Evolutionary conservation across 805 yeast species (phyloP), one percentile per base, ranked within the genome.

Genomic region (Hyphopichia homilentoma): DNA sequence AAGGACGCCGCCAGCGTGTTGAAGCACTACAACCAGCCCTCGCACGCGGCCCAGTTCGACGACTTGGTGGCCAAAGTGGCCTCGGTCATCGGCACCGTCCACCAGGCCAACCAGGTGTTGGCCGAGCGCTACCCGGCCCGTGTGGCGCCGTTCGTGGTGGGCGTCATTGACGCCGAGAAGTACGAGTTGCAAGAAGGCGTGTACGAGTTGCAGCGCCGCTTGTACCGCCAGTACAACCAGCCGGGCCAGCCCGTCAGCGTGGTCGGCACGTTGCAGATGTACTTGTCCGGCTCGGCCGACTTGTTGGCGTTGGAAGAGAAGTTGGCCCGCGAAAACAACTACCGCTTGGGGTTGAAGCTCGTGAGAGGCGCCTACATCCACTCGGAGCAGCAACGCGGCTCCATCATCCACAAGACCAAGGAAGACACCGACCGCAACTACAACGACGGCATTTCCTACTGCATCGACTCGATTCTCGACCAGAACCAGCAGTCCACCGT

Each of bases 321-420:
- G 43, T 65, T 79, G 35, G 96, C 97, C 12, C 45, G 61, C 36
- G 55, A 70, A 34, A 70, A 74, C 33, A 57, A 61, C 34, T 89
- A 89, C 59, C 75, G 83, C 52, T 61, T 88, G 36, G 96, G 96
- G 14, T 67, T 88, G 68, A 89, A 89, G 60, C 72, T 89, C 34
- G 97, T 89, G 12, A 78, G 97, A 59, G 97, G 97, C 43, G 97
- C 97, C 11, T 89, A 89, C 65, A 77, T 89, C 39, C 96, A 89
- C 55, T 77, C 95, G 5, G 97, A 89, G 64, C 75, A 83, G 21
- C 70, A 81, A 42, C 72, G 97, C 51, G 43, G 52, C 32, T 44
- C 59, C 4, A 81, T 85, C 13, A 86, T 89, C 39, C 90, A 81
- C 62, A 65, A 70, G 41, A 74, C 87, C 19, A 89, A 90, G 61